Base-by-base conservation (phyloP, 2,329 filamentous ascomycete species). In the Fusarium guadeloupense region DNA sequence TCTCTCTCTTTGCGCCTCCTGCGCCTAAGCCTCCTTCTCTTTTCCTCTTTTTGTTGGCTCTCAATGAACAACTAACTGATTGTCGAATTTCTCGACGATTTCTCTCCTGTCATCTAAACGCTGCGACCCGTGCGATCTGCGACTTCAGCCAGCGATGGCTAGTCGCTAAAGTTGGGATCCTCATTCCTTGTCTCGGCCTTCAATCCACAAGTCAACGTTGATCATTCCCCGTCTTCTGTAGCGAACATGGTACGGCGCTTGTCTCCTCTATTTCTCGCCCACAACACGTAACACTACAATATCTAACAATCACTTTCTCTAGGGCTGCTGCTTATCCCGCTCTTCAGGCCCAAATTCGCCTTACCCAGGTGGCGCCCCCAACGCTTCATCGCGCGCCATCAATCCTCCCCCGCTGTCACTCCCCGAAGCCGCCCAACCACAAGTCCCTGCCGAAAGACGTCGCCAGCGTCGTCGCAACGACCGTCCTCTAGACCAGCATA, bases 261-360 rank as follows among this genome's bases (percentile, higher is more conserved):
- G 37, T 48, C 16, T 38, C 19, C 26, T 16, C 37, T 43, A 8
- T 16, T 21, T 8, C 19, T 12, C 25, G 12, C 14, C 28, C 14
- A 10, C 42, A 46, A 16, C 34, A 26, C 13, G 25, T 26, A 21
- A 52, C 33, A 33, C 9, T 20, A 28, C 45, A 7, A 19, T 23
- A 46, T 56, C 68, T 72, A 54, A 72, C 41, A n/a, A n/a, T 37
- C 31, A 20, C 33, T 12, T 8, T n/a, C 25, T 34, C 31, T 37
- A 58, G 85, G 85, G 85, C 68, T 87, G 85, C 74, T 87, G 84
- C 71, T 78, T 85, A 69, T 87, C 84, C 37, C 78, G 77, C 41
- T 76, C 81, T 28, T 75, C 78, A 21, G 81, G 80, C 56, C 78
- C 81, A 10, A 83, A 83, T 71, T 83, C 82, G 43, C 83, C 83